Evolutionary conservation across 2,329 filamentous ascomycete species (phyloP), one percentile per base, ranked within the genome.

Genomic region (Aspergillus udagawae): DNA sequence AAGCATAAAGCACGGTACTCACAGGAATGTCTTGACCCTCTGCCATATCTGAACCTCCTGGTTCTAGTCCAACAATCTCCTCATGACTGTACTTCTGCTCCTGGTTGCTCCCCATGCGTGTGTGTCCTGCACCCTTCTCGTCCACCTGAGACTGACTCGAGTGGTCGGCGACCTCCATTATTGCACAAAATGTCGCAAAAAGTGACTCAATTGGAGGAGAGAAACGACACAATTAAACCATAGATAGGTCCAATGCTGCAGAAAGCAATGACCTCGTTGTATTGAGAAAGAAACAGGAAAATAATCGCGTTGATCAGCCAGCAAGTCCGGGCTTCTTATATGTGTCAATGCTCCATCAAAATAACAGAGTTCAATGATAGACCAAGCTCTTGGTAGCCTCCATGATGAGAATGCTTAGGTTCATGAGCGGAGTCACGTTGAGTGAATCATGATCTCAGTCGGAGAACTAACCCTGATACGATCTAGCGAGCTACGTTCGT

Each of bases 11-110:
- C n/a, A 42, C 14, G 35, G n/a, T 7, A 49, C 71, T 56, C 68
- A 80, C 79, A 23, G 76, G 75, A 52, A 76, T 74, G 60, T 80
- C 77, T 60, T 75, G 44, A 23, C 44, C 21, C 4, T 17, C 44
- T 6, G 4, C 80, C 78, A 54, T 78, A 75, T 51, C 75, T 25
- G 49, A 32, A 8, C 49, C 49, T 14, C 29, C 49, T 35, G 28
- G 41, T 17, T 77, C 70, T 2, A 79, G 60, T 25, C 77, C 77
- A 63, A 75, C 65, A 57, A 80, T 79, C 60, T 82, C 79, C 60
- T 78, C 78, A 65, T 81, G 79, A 54, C 69, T 72, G 41, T 68
- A 65, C n/a, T 69, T 63, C n/a, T 59, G 60, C 51, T 71, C 66
- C 49, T 69, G 63, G 27, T 69, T 67, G 51, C 64, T 65, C 32